Evolutionary conservation across 768 basidiomycete species (phyloP).

Genomic region (Amanita thiersii): DNA sequence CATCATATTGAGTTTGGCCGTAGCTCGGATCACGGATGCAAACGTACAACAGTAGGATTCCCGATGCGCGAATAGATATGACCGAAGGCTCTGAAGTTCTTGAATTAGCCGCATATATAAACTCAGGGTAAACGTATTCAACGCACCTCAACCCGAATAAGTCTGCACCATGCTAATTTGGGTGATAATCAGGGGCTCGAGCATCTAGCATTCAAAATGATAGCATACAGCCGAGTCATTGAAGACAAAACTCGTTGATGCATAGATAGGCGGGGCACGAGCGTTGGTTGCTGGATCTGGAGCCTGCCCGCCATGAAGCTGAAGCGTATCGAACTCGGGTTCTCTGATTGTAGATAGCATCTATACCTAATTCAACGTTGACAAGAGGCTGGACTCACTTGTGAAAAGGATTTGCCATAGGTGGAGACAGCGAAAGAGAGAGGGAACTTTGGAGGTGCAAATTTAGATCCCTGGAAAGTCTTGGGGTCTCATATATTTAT

Average conservation of each 20-base stretch:
- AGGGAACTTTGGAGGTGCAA: too few relatives aligned
- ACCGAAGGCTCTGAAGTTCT: slow-evolving; percentile 35
- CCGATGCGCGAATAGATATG: slow-evolving; percentile 63
- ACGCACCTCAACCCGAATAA: slow-evolving; percentile 53
- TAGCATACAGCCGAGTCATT: slow-evolving; percentile 53
- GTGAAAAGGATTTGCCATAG: slow-evolving; percentile 29
- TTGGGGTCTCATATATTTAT: too few relatives aligned
- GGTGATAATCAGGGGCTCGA: neutral
- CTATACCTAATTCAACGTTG: neutral
- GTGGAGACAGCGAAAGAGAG: too few relatives aligned
- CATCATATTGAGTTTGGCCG: too few relatives aligned
- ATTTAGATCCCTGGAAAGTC: too few relatives aligned
- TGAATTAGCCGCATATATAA: neutral
- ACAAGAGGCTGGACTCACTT: slow-evolving; percentile 16
- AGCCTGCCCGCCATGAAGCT: slow-evolving; percentile 69
- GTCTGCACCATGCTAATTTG: slow-evolving; percentile 66
- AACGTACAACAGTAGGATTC: slow-evolving; percentile 56
- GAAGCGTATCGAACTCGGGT: slow-evolving; percentile 75
- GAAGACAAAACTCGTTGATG: slow-evolving; percentile 66
- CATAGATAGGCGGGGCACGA: slow-evolving; percentile 73
- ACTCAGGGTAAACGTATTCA: neutral
- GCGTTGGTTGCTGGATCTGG: slow-evolving; percentile 61
- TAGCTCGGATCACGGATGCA: neutral
- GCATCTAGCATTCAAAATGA: neutral
- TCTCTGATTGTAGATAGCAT: slow-evolving; percentile 31